phyloP scores from a whole-genome alignment of 768 basidiomycete genomes.

The Boletus pseudo-olivaceus region DNA sequence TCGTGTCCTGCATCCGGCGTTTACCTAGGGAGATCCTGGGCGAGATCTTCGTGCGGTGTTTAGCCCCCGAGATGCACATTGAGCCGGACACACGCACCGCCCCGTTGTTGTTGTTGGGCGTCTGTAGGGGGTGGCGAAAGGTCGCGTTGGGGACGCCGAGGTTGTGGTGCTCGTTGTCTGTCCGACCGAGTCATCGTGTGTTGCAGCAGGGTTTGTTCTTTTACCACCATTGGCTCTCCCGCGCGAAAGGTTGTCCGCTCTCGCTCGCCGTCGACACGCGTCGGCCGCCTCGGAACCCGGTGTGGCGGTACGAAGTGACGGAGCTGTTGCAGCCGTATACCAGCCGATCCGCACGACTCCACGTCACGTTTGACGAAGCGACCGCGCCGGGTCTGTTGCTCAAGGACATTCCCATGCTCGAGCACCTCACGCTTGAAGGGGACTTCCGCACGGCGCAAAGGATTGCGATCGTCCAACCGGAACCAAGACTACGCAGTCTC shows the following conservation, averaged over 20 bases:
- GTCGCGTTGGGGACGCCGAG: conserved; percentile 38
- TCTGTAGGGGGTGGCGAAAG: conserved; percentile 43
- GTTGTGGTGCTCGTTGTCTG: conserved; percentile 45
- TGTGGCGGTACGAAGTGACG: conserved; percentile 22
- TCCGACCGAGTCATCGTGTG: conserved; percentile 5
- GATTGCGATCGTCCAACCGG: conserved; percentile 7
- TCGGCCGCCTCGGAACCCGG: conserved; percentile 10
- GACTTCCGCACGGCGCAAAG: conserved; percentile 4
- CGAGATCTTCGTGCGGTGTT: conserved; percentile 43
- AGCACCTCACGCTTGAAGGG: conserved; percentile 15
- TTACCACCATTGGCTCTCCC: conserved; percentile 21
- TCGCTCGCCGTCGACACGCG: conserved; percentile 21
- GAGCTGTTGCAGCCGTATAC: conserved; percentile 21
- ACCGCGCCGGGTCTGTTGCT: conserved; percentile 14
- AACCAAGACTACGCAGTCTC: conserved; percentile 11
- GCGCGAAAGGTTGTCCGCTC: conserved; percentile 15
- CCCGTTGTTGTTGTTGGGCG: conserved; percentile 38
- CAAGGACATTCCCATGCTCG: conserved; percentile 15
- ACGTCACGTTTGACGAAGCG: conserved; percentile 10
- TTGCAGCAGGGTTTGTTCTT: conserved; percentile 11
- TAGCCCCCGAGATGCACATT: conserved; percentile 22
- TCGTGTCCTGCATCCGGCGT: conserved; percentile 30
- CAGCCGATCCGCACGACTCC: conserved; percentile 7
- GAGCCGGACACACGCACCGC: conserved; percentile 25
- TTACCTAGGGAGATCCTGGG: conserved; percentile 45